phyloP scores from a whole-genome alignment of 176 grass and related monocot genomes.

The Puccinellia tenuiflora region DNA sequence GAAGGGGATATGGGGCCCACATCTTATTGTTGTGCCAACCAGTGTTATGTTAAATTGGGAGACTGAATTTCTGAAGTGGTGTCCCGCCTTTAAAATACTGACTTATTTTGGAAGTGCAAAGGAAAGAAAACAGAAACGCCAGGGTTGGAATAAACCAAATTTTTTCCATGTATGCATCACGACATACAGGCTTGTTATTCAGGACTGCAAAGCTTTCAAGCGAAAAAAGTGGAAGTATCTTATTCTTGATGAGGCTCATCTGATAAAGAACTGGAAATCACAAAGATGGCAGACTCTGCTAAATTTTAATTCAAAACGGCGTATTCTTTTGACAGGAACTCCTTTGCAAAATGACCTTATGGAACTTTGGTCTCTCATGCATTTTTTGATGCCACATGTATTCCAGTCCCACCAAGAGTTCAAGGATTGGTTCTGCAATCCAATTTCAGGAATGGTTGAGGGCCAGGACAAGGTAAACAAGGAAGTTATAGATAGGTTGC shows the following conservation, averaged over 20 bases:
- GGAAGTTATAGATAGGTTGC: slow-evolving; percentile 93
- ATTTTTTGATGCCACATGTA: slow-evolving; percentile 99
- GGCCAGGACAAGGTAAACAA: slow-evolving; percentile 98
- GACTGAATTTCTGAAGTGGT: slow-evolving; percentile 99
- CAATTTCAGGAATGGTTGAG: slow-evolving; percentile 98
- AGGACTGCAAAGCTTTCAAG: slow-evolving; percentile 97
- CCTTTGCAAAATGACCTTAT: slow-evolving; percentile 98
- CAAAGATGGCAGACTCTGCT: slow-evolving; percentile 96
- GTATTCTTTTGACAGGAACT: slow-evolving; percentile 96
- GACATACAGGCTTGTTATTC: slow-evolving; percentile 96
- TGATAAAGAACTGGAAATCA: slow-evolving; percentile 99
- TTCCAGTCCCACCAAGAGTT: slow-evolving; percentile 99
- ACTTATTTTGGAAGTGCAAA: slow-evolving; percentile 99
- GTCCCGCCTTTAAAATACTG: slow-evolving; percentile 96
- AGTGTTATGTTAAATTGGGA: slow-evolving; percentile 99
- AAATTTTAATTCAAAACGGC: slow-evolving; percentile 95
- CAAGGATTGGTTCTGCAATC: slow-evolving; percentile 99
- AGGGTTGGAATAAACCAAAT: slow-evolving; percentile 97
- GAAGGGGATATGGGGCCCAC: slow-evolving; percentile 99
- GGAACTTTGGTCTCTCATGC: slow-evolving; percentile 99
- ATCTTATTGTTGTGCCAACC: slow-evolving; percentile 96
- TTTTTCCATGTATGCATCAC: slow-evolving; percentile 99
- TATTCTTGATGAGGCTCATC: slow-evolving; percentile 98
- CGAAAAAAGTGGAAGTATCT: slow-evolving; percentile 99
- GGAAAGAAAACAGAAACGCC: slow-evolving; percentile 93